Evolutionary conservation across 441 rosid genomes (phyloP).

Genomic region (Croton laevigatus): DNA sequence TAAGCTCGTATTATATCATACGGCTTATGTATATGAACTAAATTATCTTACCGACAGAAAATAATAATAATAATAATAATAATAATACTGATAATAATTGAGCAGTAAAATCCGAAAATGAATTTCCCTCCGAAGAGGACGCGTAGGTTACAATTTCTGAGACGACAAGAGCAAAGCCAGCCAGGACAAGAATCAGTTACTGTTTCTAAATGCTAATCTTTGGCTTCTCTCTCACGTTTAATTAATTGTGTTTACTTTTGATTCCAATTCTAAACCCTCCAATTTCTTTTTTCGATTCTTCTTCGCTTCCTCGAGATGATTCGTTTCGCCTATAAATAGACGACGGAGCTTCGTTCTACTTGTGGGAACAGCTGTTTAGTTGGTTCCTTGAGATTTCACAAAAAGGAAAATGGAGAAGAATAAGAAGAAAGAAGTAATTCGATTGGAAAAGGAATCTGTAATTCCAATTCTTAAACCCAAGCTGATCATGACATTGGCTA

Average conservation of each 20-base stretch:
- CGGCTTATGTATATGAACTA: too few relatives aligned
- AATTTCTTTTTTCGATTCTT: conserved; percentile 11
- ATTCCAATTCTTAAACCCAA: conserved; percentile 83
- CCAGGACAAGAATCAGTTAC: not conserved
- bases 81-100: not conserved
- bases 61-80: not conserved
- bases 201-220: not conserved
- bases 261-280: conserved; percentile 17
- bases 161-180: not conserved
- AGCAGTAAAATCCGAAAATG: not conserved
- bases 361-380: not conserved
- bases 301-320: conserved; percentile 5
- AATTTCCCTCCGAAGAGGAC: conserved; percentile 17
- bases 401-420: conserved; percentile 9
- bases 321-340: not conserved
- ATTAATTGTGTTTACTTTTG: not conserved
- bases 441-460: conserved; percentile 84
- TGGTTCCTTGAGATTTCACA: conserved; percentile 4
- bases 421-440: conserved; percentile 66
- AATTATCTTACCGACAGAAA: not conserved
- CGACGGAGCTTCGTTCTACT: not conserved
- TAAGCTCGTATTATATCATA: too few relatives aligned
- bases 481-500: conserved; percentile 72
- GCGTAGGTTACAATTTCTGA: not conserved
- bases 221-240: not conserved